A percentile compares a stretch with the other conserved stretches of the same genome.
Conservation (phyloP, 352 stramenopile genomes). For the Globisporangium solare region DNA sequence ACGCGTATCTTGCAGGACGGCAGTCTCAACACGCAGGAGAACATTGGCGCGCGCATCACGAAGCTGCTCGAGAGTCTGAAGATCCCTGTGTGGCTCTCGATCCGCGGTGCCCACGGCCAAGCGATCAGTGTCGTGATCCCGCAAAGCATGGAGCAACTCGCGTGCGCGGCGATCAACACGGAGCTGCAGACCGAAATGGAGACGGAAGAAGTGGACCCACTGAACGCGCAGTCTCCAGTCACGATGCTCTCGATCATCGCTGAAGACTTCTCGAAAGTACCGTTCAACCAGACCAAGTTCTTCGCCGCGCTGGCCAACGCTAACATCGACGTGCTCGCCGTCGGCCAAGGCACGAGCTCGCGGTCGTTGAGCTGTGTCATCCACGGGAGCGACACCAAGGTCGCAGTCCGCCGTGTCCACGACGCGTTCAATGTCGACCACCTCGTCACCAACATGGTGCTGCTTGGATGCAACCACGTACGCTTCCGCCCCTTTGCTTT, state of each 20-base stretch:
- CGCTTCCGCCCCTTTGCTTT: slow-evolving; percentile 1
- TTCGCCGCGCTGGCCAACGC: slow-evolving; percentile 68
- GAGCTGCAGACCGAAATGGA: slow-evolving; percentile 60
- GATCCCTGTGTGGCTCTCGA: slow-evolving; percentile 76
- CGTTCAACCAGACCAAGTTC: slow-evolving; percentile 72
- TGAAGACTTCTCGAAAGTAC: slow-evolving; percentile 69
- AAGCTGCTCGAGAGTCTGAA: slow-evolving; percentile 60
- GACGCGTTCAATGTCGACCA: slow-evolving; percentile 81
- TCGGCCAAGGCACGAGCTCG: slow-evolving; percentile 76
- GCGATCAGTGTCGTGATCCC: slow-evolving; percentile 76
- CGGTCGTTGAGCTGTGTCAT: slow-evolving; percentile 77
- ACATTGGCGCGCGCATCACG: slow-evolving; percentile 69
- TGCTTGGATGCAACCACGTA: slow-evolving; percentile 69
- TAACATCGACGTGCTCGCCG: slow-evolving; percentile 64
- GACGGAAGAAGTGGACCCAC: slow-evolving; percentile 62
- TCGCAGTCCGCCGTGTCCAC: slow-evolving; percentile 71
- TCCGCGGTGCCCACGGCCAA: slow-evolving; percentile 76
- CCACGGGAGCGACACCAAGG: slow-evolving; percentile 57
- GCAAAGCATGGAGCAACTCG: slow-evolving; percentile 23
- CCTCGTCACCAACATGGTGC: slow-evolving; percentile 62
- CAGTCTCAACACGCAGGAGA: slow-evolving; percentile 49
- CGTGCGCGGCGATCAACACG: slow-evolving; percentile 37
- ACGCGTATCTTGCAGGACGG: slow-evolving; percentile 77
- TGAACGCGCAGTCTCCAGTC: slow-evolving; percentile 64
- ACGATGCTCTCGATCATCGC: slow-evolving; percentile 85